Conservation (phyloP, 2,329 filamentous ascomycete species). For the Aureobasidium sp. region DNA sequence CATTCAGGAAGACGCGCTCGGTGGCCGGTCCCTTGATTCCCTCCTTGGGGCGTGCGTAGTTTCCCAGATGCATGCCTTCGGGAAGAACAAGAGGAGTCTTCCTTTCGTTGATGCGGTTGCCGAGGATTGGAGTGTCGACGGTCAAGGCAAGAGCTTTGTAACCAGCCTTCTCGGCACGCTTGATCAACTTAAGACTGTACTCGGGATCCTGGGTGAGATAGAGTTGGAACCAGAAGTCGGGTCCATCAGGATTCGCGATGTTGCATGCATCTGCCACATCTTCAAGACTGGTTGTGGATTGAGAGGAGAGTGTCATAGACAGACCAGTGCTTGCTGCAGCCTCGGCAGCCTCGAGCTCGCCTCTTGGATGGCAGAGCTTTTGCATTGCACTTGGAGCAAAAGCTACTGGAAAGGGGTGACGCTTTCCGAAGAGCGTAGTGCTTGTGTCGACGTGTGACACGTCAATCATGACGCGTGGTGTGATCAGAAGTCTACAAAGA, state of each 20-base stretch:
- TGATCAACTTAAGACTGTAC: slow-evolving; percentile 18
- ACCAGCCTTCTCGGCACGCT: slow-evolving; percentile 20
- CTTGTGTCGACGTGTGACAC: slow-evolving; percentile 32
- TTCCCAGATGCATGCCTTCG: slow-evolving; percentile 17
- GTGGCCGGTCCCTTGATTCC: not conserved
- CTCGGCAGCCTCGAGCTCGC: slow-evolving; percentile 23
- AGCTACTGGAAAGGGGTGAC: slow-evolving; percentile 26
- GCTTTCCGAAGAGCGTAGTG: slow-evolving; percentile 37
- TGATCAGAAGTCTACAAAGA: slow-evolving; percentile 17
- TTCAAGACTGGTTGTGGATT: slow-evolving; percentile 22
- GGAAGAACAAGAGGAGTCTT: slow-evolving; percentile 17
- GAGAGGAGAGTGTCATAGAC: slow-evolving; percentile 22
- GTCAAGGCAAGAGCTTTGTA: slow-evolving; percentile 25
- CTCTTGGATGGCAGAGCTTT: slow-evolving; percentile 20
- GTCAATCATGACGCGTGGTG: slow-evolving; percentile 30
- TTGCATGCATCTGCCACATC: slow-evolving; percentile 18
- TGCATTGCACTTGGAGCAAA: slow-evolving; percentile 26
- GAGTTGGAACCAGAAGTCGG: slow-evolving; percentile 20
- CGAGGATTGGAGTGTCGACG: slow-evolving; percentile 24
- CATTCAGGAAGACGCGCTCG: not conserved
- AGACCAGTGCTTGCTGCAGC: slow-evolving; percentile 18
- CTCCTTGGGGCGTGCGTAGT: slow-evolving; percentile 3
- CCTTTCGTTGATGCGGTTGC: slow-evolving; percentile 24
- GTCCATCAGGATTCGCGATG: slow-evolving; percentile 10
- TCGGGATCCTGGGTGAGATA: slow-evolving; percentile 18